A percentile compares a stretch with the other conserved stretches of the same genome.
These are phyloP conservation scores for Fusarium nelsonii DNA, from an alignment of 2,329 filamentous ascomycete genomes.

Conservation along the genomic window DNA sequence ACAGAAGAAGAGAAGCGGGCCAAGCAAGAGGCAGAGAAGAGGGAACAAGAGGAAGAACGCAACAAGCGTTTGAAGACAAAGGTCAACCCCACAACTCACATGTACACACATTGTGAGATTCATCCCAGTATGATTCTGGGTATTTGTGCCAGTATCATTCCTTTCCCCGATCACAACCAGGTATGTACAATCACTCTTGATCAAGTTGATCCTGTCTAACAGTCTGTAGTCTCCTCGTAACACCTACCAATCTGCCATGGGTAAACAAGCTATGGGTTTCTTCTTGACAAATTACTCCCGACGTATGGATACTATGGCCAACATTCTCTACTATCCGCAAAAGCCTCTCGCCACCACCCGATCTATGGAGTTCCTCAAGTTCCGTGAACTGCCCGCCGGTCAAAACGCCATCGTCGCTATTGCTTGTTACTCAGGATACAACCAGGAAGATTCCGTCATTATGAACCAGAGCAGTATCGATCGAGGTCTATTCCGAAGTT, in stretches of 20 bases:
- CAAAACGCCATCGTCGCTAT: conserved; percentile 99
- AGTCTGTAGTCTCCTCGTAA: conserved; percentile 86
- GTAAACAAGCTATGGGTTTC: conserved; percentile 99
- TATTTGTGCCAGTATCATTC: conserved; percentile 99
- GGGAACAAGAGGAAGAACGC: conserved; percentile 67
- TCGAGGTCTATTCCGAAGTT: conserved; percentile 93
- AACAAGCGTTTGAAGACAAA: conserved; percentile 90
- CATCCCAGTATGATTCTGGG: conserved; percentile 99
- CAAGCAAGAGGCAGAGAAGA: conserved; percentile 59
- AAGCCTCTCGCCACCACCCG: conserved; percentile 96
- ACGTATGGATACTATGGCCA: conserved; percentile 99
- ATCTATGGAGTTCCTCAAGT: conserved; percentile 99
- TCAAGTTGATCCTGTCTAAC: conserved; percentile 10
- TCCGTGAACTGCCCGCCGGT: conserved; percentile 94
- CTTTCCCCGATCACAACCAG: conserved; percentile 98
- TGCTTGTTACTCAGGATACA: conserved; percentile 97
- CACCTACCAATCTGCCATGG: conserved; percentile 99
- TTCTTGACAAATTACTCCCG: conserved; percentile 97
- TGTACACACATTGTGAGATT: conserved; percentile 98
- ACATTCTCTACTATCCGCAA: conserved; percentile 98
- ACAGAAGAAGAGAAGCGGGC: conserved; percentile 26
- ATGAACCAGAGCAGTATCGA: conserved; percentile 99
- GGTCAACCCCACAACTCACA: conserved; percentile 87
- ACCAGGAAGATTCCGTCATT: conserved; percentile 99
- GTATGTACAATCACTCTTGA: conserved; percentile 58